A percentile compares a stretch with the other conserved stretches of the same genome.
Evolutionary conservation across 352 stramenopile genomes (phyloP).

Genomic region (Albugo laibachii): DNA sequence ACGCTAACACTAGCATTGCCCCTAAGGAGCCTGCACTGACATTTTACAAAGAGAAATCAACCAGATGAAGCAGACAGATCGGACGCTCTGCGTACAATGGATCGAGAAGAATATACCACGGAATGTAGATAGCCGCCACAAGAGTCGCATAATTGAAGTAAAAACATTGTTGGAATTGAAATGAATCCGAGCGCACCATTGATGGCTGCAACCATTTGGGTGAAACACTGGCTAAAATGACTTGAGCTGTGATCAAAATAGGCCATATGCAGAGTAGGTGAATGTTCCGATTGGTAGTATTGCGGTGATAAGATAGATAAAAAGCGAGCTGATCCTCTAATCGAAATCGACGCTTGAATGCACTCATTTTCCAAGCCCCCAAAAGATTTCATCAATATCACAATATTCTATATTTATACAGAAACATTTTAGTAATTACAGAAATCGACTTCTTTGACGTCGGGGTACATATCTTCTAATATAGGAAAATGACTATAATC

Average conservation of each 20-base stretch:
- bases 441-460: no score
- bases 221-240: conserved; percentile 21
- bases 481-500: no score
- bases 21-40: conserved; percentile 25
- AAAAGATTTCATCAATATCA: background rate
- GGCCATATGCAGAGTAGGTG: conserved; percentile 74
- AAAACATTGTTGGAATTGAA: conserved; percentile 17
- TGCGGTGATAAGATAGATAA: conserved; percentile 73
- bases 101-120: conserved; percentile 63
- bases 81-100: conserved; percentile 11
- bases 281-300: conserved; percentile 61
- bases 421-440: no score
- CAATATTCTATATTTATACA: no score
- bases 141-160: conserved; percentile 40
- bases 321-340: conserved; percentile 69
- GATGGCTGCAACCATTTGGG: background rate
- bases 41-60: background rate
- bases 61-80: conserved; percentile 1
- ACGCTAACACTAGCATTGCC: conserved; percentile 23
- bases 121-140: conserved; percentile 34
- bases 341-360: conserved; percentile 36
- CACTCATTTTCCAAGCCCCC: background rate
- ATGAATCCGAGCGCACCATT: no score
- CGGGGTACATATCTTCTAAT: no score
- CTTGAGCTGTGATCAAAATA: conserved; percentile 59